Base-by-base conservation (phyloP, 176 grass and related monocot genomes). In the Aegilops speltoides region DNA sequence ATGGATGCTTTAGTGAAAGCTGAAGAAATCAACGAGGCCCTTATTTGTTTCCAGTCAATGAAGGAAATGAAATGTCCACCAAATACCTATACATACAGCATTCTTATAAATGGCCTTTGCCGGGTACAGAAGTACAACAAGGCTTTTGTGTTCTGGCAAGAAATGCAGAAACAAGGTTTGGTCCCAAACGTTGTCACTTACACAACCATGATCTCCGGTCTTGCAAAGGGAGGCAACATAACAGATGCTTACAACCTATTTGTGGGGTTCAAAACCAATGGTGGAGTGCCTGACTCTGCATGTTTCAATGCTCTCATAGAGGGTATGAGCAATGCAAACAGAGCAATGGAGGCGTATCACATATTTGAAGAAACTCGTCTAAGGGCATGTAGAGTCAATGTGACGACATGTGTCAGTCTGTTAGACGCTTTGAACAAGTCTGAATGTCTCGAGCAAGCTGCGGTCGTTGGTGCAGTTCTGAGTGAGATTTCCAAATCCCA, bases 401-500 rank as follows among this genome's bases (percentile, higher is more conserved):
- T 91, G 38, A 96, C 92, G 73, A 85, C 93, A 86, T 98, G 96
- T 68, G 86, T 94, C 73, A 93, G 86, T 89, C 94, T 98, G 71
- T 82, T 98, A 86, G 96, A 98, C 91, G 88, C 91, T 69, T 87
- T 98, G 87, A 89, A 94, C 86, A 93, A 68, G 85, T 87, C 90
- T 41, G 96, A 98, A 83, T 96, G 92, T 89, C 83, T 94, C 23
- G 92, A 96, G 82, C 88, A 98, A 64, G 93, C 92, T 86, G 93
- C 93, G 6, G 85, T 96, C 88, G 96, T 98, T 57, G 96, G 96
- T 89, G 91, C 90, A 79, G 93, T 98, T 86, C 89, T 98, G 79
- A 94, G 87, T 73, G 96, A 98, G 91, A 96, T 96, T 91, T 92
- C 96, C 19, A 98, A 98, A 85, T 96, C 92, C 31, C 96, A 98